phyloP scores from a whole-genome alignment of 192 early-diverging fungal genomes.

The Backusella westeae region DNA sequence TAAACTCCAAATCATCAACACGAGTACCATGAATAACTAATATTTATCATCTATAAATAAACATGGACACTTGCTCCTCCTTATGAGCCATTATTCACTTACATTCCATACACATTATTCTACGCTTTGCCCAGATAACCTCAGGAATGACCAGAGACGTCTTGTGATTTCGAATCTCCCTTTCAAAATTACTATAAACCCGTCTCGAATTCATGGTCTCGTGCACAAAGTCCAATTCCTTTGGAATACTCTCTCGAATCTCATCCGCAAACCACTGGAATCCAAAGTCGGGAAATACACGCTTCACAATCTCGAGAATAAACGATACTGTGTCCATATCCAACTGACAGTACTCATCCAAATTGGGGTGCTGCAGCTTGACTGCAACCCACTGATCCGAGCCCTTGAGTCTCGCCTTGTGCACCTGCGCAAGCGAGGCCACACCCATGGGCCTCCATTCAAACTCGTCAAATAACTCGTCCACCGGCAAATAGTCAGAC shows the following conservation, averaged over 20 bases:
- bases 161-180: constrained; percentile 25
- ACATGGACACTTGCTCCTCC: not conserved
- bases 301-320: constrained; percentile 62
- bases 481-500: constrained; percentile 67
- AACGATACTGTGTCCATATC: constrained; percentile 76
- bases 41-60: not conserved
- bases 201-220: constrained; percentile 78
- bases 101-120: constrained; percentile 91
- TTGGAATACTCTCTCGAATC: constrained; percentile 79
- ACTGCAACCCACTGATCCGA: constrained; percentile 67
- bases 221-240: constrained; percentile 82
- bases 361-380: constrained; percentile 88
- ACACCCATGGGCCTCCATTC: constrained; percentile 87
- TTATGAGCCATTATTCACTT: not conserved
- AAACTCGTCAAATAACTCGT: constrained; percentile 72
- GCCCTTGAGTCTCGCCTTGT: constrained; percentile 64
- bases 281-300: constrained; percentile 86
- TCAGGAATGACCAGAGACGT: constrained; percentile 72
- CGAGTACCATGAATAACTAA: constrained; percentile 58
- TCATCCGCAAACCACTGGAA: constrained; percentile 90
- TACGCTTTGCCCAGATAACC: constrained; percentile 70
- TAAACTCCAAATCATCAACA: constrained; percentile 74
- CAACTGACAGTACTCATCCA: constrained; percentile 73
- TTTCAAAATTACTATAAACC: constrained; percentile 60
- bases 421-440: constrained; percentile 93